A percentile compares a stretch with the other conserved stretches of the same genome.
Evolutionary conservation across 495 filamentous ascomycete species (phyloP).

Genomic region (Xylaria flabelliformis): DNA sequence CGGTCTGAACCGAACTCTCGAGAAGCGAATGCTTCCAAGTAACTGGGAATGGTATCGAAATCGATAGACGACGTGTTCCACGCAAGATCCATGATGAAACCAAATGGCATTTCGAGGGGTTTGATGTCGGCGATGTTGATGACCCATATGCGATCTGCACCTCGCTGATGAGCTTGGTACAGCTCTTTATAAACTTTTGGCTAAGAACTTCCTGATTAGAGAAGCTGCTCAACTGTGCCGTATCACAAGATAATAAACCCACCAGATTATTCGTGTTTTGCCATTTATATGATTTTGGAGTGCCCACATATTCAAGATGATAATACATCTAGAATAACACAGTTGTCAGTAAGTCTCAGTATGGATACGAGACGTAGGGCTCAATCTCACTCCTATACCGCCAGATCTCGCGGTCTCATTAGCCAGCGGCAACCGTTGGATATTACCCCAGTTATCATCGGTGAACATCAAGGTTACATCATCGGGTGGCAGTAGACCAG

Average conservation of each 20-base stretch:
- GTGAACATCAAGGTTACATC: constrained; percentile 70
- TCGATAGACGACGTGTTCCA: constrained; percentile 59
- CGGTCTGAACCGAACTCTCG: constrained; percentile 56
- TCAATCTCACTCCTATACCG: constrained; percentile 55
- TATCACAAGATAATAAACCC: constrained; percentile 28
- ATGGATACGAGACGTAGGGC: neutral
- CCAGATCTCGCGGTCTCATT: constrained; percentile 60
- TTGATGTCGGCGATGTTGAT: constrained; percentile 73
- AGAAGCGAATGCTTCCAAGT: constrained; percentile 35
- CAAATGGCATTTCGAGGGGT: constrained; percentile 48
- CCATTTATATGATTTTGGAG: constrained; percentile 66
- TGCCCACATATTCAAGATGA: constrained; percentile 70
- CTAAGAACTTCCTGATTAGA: constrained; percentile 41
- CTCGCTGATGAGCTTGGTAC: constrained; percentile 59
- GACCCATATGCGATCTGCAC: constrained; percentile 68
- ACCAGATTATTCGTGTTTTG: constrained; percentile 67
- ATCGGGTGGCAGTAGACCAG: constrained; percentile 66
- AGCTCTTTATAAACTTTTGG: constrained; percentile 57
- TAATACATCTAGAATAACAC: constrained; percentile 58
- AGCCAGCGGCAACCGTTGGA: constrained; percentile 62
- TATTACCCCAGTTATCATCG: constrained; percentile 72
- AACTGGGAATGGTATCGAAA: constrained; percentile 31
- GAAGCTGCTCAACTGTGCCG: neutral
- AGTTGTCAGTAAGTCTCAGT: neutral
- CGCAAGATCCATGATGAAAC: constrained; percentile 58